Base-by-base conservation (phyloP, 208 protist genomes). In the Herpetomonas muscarum region DNA sequence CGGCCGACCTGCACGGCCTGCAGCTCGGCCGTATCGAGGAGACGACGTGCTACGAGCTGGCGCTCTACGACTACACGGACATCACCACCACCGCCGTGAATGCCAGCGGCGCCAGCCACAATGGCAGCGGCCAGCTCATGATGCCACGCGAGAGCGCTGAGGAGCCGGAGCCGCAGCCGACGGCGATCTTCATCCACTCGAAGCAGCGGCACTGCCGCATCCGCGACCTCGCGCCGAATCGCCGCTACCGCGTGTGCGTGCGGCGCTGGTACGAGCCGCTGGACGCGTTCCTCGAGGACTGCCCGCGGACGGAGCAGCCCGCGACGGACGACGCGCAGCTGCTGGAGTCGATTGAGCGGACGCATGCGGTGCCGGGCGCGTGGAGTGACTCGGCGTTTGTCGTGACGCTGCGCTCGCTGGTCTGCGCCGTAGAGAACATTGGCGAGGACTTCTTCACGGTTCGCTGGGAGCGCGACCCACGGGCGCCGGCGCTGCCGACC, bases 221-320 rank as follows among this genome's bases (percentile, higher is more conserved):
- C 44, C 83, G 75, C 10, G 80, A 86, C n/a, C 67, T 93, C 21
- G 48, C 74, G 39, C 72, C 85, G 36, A 82, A 93, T 51, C 83
- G 84, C 49, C 85, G 84, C 15, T 94, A 93, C 66, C 64, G 76
- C 21, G 57, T 92, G n/a, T 58, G 70, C 21, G 87, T 96, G 60
- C 79, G 90, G n/a, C 82, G 86, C 15, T 96, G 90, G 87, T 94
- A 92, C 55, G 69, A 79, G 25, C 86, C 87, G 3, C 55, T 74
- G 42, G 80, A 85, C 34, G 55, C 63, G 26, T 87, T 89, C 62
- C 24, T 72, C 1, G 30, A 31, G 2, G 51, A 41, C 31, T 41
- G 6, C 7, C 46, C 50, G n/a, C 3, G 31, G n/a, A 13, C 41
- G 3, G 6, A 15, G 41, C 29, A 41, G 7, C 19, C 34, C 29